These are phyloP conservation scores for Microsporum audouinii DNA, from an alignment of 2,329 filamentous ascomycete species.

Conservation along the genomic window DNA sequence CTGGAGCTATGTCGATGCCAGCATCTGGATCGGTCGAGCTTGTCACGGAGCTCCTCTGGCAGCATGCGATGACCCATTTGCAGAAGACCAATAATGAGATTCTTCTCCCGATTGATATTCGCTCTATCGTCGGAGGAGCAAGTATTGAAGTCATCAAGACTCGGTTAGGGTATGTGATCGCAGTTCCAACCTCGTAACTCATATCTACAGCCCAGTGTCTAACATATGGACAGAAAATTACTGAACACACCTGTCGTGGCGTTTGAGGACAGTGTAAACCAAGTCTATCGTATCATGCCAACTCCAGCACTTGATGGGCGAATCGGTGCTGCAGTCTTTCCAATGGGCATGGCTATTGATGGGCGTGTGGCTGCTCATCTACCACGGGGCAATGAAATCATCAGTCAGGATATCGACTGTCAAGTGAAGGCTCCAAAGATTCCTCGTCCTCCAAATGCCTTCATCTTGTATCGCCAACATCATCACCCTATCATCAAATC, in stretches of 20 bases:
- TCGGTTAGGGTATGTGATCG: constrained; percentile 22
- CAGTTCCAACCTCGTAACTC: not conserved
- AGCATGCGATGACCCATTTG: constrained; percentile 23
- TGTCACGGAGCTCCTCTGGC: constrained; percentile 22
- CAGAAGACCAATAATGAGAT: constrained; percentile 24
- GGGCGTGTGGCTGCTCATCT: not conserved
- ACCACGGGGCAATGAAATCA: not conserved
- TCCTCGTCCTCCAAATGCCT: constrained; percentile 37
- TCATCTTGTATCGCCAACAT: constrained; percentile 37
- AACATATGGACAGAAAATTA: constrained; percentile 15
- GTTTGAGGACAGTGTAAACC: constrained; percentile 21
- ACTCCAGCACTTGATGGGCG: constrained; percentile 19
- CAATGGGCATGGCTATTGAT: not conserved
- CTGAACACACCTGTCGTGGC: constrained; percentile 20
- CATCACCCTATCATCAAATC: constrained; percentile 29
- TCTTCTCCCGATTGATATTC: constrained; percentile 23
- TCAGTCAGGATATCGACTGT: constrained; percentile 4
- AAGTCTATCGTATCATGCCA: constrained; percentile 23
- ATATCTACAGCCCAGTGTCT: constrained; percentile 7
- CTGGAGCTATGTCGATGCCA: constrained; percentile 3
- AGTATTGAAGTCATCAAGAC: constrained; percentile 23
- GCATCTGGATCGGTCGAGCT: constrained; percentile 11
- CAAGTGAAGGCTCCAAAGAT: constrained; percentile 25
- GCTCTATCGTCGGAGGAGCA: constrained; percentile 21
- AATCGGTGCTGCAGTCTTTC: constrained; percentile 14